phyloP scores from a whole-genome alignment of 441 rosid genomes.

The Raphanus hybrid region DNA sequence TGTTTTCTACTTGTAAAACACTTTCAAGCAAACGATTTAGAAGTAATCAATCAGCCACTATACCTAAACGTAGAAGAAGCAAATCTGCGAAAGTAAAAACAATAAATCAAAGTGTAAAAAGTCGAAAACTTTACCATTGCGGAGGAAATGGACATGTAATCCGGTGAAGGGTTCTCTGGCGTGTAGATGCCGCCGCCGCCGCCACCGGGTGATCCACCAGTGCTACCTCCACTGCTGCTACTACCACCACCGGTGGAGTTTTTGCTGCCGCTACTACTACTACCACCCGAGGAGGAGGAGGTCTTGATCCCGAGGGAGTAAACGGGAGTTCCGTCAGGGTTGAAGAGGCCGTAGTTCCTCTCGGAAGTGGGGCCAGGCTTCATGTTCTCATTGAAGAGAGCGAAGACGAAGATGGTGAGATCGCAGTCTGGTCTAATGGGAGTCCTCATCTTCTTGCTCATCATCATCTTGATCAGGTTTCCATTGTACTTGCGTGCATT shows the following conservation, averaged over 20 bases:
- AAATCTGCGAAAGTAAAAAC: neutral
- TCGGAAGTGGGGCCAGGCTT: conserved; percentile 95
- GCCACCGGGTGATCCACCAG: conserved; percentile 40
- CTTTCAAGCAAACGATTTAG: neutral
- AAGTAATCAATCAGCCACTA: neutral
- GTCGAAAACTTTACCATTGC: conserved; percentile 52
- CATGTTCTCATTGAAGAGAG: conserved; percentile 93
- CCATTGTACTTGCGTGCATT: conserved; percentile 91
- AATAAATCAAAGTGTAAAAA: conserved; percentile 24
- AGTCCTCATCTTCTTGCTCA: conserved; percentile 68
- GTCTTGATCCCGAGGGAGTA: conserved; percentile 58
- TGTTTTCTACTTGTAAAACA: neutral
- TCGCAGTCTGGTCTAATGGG: conserved; percentile 78
- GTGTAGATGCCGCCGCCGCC: conserved; percentile 34
- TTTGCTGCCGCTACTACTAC: conserved; percentile 31
- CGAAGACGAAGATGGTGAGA: conserved; percentile 77
- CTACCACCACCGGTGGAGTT: conserved; percentile 35
- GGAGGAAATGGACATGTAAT: conserved; percentile 79
- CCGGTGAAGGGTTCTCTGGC: conserved; percentile 67
- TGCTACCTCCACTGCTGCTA: conserved; percentile 29
- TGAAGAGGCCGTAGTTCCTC: conserved; percentile 91
- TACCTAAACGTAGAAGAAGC: conserved; percentile 15
- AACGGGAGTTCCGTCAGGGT: conserved; percentile 83
- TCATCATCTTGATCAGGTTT: conserved; percentile 67
- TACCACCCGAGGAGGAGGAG: conserved; percentile 18